Percentiles rank a stretch among this genome's conserved stretches.
Evolutionary conservation across 768 basidiomycete species (phyloP).

Genomic region (Exidia glandulosa): DNA sequence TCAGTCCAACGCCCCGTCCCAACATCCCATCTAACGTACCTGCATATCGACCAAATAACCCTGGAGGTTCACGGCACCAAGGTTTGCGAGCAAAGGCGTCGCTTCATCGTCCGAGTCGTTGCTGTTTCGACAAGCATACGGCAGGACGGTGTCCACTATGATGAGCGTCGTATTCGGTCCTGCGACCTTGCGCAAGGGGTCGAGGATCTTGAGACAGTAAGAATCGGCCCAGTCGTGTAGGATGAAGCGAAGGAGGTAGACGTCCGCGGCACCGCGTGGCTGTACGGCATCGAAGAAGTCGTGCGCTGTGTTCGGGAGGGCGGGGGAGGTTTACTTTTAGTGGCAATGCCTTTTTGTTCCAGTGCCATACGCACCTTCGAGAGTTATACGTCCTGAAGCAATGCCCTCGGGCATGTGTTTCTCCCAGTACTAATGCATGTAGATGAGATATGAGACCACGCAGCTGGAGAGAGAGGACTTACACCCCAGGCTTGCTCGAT

Average conservation of each 20-base stretch:
- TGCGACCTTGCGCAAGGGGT: constrained; percentile 5
- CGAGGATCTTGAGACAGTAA: constrained; percentile 2
- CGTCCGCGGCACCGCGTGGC: not conserved
- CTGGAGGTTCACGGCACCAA: constrained; percentile 8
- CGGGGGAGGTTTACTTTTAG: not conserved
- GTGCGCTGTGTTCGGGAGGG: constrained; percentile 11
- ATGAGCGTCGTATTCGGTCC: constrained; percentile 3
- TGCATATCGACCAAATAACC: constrained; percentile 10
- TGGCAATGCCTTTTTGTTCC: too few species aligned
- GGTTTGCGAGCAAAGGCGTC: constrained; percentile 14
- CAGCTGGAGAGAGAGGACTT: not conserved
- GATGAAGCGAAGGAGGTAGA: constrained; percentile 8
- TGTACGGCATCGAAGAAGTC: not conserved
- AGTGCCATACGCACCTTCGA: constrained; percentile 2
- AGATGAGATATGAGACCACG: not conserved
- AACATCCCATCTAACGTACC: not conserved
- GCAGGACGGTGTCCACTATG: constrained; percentile 5
- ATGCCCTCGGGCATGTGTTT: constrained; percentile 2
- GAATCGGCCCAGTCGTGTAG: constrained; percentile 13
- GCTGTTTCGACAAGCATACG: constrained; percentile 3
- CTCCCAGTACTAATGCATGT: constrained; percentile 2
- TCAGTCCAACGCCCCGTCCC: not conserved
- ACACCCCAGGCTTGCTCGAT: constrained; percentile 6
- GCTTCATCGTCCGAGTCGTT: constrained; percentile 2
- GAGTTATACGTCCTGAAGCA: constrained; percentile 1